Conservation (phyloP, 768 basidiomycete species). For the Trametes cubensis region DNA sequence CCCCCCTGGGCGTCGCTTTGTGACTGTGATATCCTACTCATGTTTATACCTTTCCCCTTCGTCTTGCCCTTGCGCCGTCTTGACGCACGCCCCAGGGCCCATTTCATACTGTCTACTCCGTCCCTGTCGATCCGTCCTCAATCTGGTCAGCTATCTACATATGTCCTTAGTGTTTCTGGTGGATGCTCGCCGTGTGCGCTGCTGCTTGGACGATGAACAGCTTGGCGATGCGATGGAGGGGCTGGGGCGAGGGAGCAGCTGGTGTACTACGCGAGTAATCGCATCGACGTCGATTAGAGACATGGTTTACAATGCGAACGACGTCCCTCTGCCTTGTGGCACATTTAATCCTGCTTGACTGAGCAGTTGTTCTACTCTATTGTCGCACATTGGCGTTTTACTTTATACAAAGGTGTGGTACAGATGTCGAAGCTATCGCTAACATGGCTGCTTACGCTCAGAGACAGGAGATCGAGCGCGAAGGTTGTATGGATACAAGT, state of each 20-base stretch:
- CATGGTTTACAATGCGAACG: not conserved
- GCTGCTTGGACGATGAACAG: not conserved
- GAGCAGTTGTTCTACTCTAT: not conserved
- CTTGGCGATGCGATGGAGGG: too few relatives aligned
- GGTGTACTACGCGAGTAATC: not conserved
- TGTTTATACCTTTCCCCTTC: slow-evolving; percentile 2
- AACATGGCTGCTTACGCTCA: not conserved
- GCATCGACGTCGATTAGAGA: not conserved
- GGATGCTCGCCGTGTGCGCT: not conserved
- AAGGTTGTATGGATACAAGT: not conserved
- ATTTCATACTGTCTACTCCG: not conserved
- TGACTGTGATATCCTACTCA: slow-evolving; percentile 2
- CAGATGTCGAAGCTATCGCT: not conserved
- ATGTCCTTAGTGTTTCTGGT: not conserved
- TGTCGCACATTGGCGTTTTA: not conserved
- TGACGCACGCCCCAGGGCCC: not conserved
- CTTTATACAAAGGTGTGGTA: not conserved
- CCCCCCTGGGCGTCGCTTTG: not conserved
- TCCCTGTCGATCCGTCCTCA: not conserved
- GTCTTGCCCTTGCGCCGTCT: not conserved
- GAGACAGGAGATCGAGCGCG: not conserved
- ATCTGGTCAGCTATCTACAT: not conserved
- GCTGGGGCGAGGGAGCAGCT: too few relatives aligned
- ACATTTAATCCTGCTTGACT: not conserved
- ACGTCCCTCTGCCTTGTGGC: not conserved